These are phyloP conservation scores for Eremothecium coryli DNA, from an alignment of 1,139 yeast genomes.

Conservation along the genomic window DNA sequence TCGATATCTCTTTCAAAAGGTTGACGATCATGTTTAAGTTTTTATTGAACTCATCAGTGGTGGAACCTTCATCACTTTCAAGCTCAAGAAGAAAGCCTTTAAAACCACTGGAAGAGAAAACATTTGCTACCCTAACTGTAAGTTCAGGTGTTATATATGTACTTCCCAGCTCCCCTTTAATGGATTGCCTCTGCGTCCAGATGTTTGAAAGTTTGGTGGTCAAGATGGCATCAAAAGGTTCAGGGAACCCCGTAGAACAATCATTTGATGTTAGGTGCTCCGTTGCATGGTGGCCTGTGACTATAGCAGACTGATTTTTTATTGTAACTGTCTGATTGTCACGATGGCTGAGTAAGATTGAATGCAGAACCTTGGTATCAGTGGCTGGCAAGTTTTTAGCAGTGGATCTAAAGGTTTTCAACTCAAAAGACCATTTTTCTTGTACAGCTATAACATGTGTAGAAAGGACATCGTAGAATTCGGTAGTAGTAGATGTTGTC, in stretches of 20 bases:
- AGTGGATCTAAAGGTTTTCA: slow-evolving; percentile 24
- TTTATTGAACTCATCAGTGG: slow-evolving; percentile 13
- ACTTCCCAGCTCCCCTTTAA: slow-evolving; percentile 30
- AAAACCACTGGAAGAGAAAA: slow-evolving; percentile 29
- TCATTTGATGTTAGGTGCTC: slow-evolving; percentile 16
- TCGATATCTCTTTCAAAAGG: slow-evolving; percentile 15
- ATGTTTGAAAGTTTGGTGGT: slow-evolving; percentile 25
- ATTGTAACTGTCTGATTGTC: slow-evolving; percentile 20
- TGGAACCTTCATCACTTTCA: slow-evolving; percentile 10
- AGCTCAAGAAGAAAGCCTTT: slow-evolving; percentile 28
- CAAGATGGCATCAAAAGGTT: slow-evolving; percentile 22
- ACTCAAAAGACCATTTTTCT: slow-evolving; percentile 28
- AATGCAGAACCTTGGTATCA: slow-evolving; percentile 22
- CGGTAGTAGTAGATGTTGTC: slow-evolving; percentile 26
- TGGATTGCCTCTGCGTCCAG: slow-evolving; percentile 28
- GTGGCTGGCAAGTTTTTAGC: slow-evolving; percentile 17
- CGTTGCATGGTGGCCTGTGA: slow-evolving; percentile 15
- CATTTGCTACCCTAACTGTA: slow-evolving; percentile 23
- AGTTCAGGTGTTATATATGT: slow-evolving; percentile 19
- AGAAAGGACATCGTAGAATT: slow-evolving; percentile 26
- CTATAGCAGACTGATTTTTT: slow-evolving; percentile 20
- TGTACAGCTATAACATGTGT: slow-evolving; percentile 18
- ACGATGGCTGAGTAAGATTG: slow-evolving; percentile 22
- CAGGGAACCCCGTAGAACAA: slow-evolving; percentile 21
- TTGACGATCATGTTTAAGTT: slow-evolving; percentile 13